Percentiles rank a stretch among this genome's conserved stretches.
These are phyloP conservation scores for Filobasidium floriforme DNA, from an alignment of 768 basidiomycete species.

Conservation along the genomic window DNA sequence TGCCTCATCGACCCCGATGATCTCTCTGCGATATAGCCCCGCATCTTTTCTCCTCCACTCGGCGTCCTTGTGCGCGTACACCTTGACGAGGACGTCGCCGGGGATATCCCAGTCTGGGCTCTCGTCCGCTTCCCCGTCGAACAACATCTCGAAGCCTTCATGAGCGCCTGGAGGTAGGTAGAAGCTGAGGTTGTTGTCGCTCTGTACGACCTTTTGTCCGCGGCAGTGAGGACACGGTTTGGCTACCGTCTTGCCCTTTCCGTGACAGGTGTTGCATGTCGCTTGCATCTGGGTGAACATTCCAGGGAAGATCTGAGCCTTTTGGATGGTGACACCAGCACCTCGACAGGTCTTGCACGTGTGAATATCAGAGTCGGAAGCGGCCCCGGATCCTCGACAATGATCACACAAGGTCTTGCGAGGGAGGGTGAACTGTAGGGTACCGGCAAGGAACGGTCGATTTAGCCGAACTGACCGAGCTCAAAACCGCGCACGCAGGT, in stretches of 20 bases:
- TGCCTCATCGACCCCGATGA: slow-evolving; percentile 88
- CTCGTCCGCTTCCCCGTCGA: slow-evolving; percentile 95
- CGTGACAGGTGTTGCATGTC: slow-evolving; percentile 71
- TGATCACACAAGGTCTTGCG: slow-evolving; percentile 92
- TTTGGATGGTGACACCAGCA: slow-evolving; percentile 70
- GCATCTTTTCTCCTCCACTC: slow-evolving; percentile 83
- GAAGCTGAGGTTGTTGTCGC: slow-evolving; percentile 74
- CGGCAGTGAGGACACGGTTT: slow-evolving; percentile 72
- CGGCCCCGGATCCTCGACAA: slow-evolving; percentile 90
- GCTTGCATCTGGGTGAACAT: slow-evolving; percentile 87
- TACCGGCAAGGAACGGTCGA: background rate
- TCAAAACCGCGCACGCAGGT: background rate
- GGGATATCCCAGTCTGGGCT: slow-evolving; percentile 82
- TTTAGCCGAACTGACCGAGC: slow-evolving; percentile 15
- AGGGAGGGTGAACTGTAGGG: slow-evolving; percentile 73
- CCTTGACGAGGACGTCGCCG: slow-evolving; percentile 81
- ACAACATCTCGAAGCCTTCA: slow-evolving; percentile 85
- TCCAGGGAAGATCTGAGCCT: slow-evolving; percentile 93
- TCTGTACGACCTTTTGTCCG: slow-evolving; percentile 70
- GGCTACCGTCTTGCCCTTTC: slow-evolving; percentile 70
- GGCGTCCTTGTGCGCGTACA: slow-evolving; percentile 62
- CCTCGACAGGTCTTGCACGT: slow-evolving; percentile 79
- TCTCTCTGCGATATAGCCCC: slow-evolving; percentile 85
- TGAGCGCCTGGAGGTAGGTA: slow-evolving; percentile 82
- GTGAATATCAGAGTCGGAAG: slow-evolving; percentile 78